A percentile compares a stretch with the other conserved stretches of the same genome.
phyloP scores from a whole-genome alignment of 306 rosid species.

The Rubus idaeus region DNA sequence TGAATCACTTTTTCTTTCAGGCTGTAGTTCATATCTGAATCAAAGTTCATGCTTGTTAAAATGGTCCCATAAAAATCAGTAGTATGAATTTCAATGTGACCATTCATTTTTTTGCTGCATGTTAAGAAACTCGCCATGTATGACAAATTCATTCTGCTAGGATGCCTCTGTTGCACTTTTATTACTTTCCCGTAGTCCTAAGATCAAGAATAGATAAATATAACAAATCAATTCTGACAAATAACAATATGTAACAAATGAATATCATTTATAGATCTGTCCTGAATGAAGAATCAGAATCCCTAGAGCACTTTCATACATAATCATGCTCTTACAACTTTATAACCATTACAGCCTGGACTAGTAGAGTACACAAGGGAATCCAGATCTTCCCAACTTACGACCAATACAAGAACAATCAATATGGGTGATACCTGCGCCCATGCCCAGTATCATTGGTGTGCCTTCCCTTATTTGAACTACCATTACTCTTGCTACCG shows the following conservation, averaged over 20 bases:
- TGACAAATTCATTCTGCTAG: not conserved
- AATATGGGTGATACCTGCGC: conserved; percentile 87
- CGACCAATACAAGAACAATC: conserved; percentile 17
- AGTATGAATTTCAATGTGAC: not conserved
- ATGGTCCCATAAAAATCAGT: not conserved
- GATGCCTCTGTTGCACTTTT: not conserved
- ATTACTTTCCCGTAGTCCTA: not conserved
- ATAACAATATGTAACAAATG: not conserved
- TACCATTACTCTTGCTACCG: conserved; percentile 45
- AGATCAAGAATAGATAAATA: not conserved
- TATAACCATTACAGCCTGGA: not conserved
- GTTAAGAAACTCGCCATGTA: not conserved
- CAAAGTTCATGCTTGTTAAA: not conserved
- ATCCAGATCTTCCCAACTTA: not conserved
- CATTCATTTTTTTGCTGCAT: not conserved
- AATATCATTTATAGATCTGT: not conserved
- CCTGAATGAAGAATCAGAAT: conserved; percentile 1
- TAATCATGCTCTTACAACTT: not conserved
- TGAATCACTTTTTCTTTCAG: not conserved
- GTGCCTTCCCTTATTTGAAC: conserved; percentile 70
- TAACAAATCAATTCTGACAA: not conserved
- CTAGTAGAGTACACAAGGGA: not conserved
- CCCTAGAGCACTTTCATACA: not conserved
- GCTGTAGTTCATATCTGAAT: not conserved
- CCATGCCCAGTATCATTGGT: conserved; percentile 60